A percentile compares a stretch with the other conserved stretches of the same genome.
Evolutionary conservation across 495 filamentous ascomycete genomes (phyloP).

Genomic region (Aspergillus conjunctus): DNA sequence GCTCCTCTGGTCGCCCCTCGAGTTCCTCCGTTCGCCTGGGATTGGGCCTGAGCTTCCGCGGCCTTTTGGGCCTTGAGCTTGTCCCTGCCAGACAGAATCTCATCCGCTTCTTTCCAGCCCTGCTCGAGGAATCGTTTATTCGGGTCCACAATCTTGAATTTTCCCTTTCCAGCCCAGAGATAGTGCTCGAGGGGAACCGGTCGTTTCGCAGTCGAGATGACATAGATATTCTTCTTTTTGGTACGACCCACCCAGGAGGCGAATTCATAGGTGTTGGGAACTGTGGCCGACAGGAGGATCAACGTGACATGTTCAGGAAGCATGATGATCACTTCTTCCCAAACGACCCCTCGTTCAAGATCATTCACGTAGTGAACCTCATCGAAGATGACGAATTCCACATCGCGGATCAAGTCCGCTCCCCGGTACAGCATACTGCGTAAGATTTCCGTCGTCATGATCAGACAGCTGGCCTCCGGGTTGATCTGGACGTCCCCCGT

Average conservation of each 20-base stretch:
- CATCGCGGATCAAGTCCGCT: constrained; percentile 93
- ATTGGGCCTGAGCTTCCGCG: constrained; percentile 48
- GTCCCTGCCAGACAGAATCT: constrained; percentile 78
- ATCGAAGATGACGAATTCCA: constrained; percentile 98
- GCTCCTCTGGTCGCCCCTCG: constrained; percentile 35
- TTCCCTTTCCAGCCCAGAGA: constrained; percentile 88
- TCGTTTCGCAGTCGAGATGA: constrained; percentile 94
- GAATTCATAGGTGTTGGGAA: constrained; percentile 96
- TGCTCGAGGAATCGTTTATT: constrained; percentile 87
- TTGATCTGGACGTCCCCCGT: constrained; percentile 99
- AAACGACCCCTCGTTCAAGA: constrained; percentile 93
- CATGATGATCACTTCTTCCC: constrained; percentile 99
- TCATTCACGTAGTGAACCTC: constrained; percentile 99
- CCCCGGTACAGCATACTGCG: constrained; percentile 98
- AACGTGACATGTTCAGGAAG: constrained; percentile 94
- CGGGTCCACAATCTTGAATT: constrained; percentile 90
- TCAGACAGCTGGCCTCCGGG: constrained; percentile 94
- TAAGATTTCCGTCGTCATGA: constrained; percentile 99
- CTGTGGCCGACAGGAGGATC: constrained; percentile 92
- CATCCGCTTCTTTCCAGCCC: constrained; percentile 94
- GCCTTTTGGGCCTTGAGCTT: constrained; percentile 64
- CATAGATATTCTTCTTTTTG: constrained; percentile 98
- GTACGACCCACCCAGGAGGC: constrained; percentile 98
- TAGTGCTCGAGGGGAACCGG: constrained; percentile 96
- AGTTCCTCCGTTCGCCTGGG: constrained; percentile 56